Evolutionary conservation across 2,329 filamentous ascomycete genomes (phyloP), one percentile per base, ranked within the genome.

Genomic region (Pestalotiopsis sp.): DNA sequence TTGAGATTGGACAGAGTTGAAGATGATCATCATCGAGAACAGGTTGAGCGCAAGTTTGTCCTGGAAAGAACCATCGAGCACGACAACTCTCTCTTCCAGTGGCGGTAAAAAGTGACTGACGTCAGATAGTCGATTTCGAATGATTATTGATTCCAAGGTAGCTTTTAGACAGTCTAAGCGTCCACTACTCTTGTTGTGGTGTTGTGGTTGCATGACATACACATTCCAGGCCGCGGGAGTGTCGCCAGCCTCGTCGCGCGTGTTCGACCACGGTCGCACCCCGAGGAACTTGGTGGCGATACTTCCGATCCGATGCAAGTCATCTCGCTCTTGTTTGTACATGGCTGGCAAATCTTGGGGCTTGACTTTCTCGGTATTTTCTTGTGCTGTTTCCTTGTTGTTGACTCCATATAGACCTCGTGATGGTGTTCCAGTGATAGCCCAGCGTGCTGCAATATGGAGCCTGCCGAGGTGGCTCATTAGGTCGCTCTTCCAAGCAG

Each of bases 381-480:
- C 14, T 64, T 36, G 67, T 27, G 23, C 27, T 49, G n/a, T 36
- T 57, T 68, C 41, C 20, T 71, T 38, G 41, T 73, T 72, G 70
- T 93, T 90, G 0, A 94, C 86, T 0, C 95, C 94, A 67, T 94
- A 93, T 0, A 98, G 82, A 11, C 94, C 93, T 70, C 91, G 91
- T 0, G 94, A 94, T 2, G 95, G 95, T 0, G 95, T 98, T 67
- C 95, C 95, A 1, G 93, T 97, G 0, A 97, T 92, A 3, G 97
- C 89, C 95, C 95, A 98, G 11, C 92, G 89, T 20, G 93, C 88
- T 61, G 94, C 91, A 17, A 94, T 82, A 12, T 85, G 81, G n/a
- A 92, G 77, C 13, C 77, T 77, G 20, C 90, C 85, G 1, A 91
- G 78, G 2, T 85, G 82, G 2, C 82, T 76, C 23, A 88, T 81